Conservation (phyloP, 805 yeast species). For the Wickerhamiella brachini region DNA sequence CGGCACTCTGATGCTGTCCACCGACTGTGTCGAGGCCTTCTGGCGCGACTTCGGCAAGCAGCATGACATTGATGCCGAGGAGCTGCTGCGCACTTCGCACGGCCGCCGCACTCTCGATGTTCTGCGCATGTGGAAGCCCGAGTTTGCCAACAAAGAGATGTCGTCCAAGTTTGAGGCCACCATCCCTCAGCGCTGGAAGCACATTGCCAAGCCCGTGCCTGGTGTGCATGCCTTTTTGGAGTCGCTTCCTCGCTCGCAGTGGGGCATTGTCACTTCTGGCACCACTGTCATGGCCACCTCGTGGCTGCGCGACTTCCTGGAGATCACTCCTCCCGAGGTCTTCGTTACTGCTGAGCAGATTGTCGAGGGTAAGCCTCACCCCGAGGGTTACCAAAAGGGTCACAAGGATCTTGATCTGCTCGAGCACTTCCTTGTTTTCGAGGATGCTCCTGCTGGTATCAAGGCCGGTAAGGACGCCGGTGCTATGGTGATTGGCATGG, state of each 20-base stretch:
- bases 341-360: slow-evolving; percentile 74
- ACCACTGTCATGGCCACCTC: slow-evolving; percentile 59
- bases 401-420: slow-evolving; percentile 25
- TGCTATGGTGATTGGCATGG: slow-evolving; percentile 65
- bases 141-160: slow-evolving; percentile 49
- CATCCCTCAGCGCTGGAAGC: slow-evolving; percentile 57
- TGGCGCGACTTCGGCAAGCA: slow-evolving; percentile 61
- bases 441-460: slow-evolving; percentile 80
- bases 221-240: slow-evolving; percentile 47
- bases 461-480: slow-evolving; percentile 71
- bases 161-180: slow-evolving; percentile 52
- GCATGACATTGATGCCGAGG: slow-evolving; percentile 52
- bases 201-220: slow-evolving; percentile 55
- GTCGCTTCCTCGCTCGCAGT: slow-evolving; percentile 31
- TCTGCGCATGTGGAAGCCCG: slow-evolving; percentile 56
- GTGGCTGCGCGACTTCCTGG: slow-evolving; percentile 55
- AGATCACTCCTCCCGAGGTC: slow-evolving; percentile 45
- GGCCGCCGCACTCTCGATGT: slow-evolving; percentile 74
- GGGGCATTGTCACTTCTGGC: slow-evolving; percentile 82
- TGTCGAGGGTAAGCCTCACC: slow-evolving; percentile 66
- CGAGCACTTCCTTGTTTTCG: slow-evolving; percentile 41
- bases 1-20: slow-evolving; percentile 72
- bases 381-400: slow-evolving; percentile 49
- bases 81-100: slow-evolving; percentile 57
- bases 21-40: slow-evolving; percentile 64